Conservation (phyloP, 129 eudicot species). For the carrot (Daucus carota) region DH1_v3.0 NC_030385.2:6075501-6076000, state of each 20-base stretch:
- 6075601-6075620: neutral
- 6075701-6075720: conserved; percentile 82
- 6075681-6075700: conserved; percentile 38
- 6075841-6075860: too few species aligned
- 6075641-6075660: neutral
- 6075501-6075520: conserved; percentile 81
- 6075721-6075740: conserved; percentile 82
- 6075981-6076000: neutral
- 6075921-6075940: too few species aligned
- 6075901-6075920: too few species aligned
- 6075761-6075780: too few species aligned
- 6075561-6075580: neutral
- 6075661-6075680: neutral
- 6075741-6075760: too few species aligned
- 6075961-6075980: too few species aligned
- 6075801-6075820: too few species aligned
- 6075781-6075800: too few species aligned
- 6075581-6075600: neutral
- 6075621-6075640: neutral
- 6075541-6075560: conserved; percentile 2
- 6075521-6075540: conserved; percentile 41
- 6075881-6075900: too few species aligned
- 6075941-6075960: too few species aligned
- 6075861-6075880: too few species aligned
- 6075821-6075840: too few species aligned